Conservation (phyloP, 495 filamentous ascomycete genomes). For the Penicillium dipodomyicola region DNA sequence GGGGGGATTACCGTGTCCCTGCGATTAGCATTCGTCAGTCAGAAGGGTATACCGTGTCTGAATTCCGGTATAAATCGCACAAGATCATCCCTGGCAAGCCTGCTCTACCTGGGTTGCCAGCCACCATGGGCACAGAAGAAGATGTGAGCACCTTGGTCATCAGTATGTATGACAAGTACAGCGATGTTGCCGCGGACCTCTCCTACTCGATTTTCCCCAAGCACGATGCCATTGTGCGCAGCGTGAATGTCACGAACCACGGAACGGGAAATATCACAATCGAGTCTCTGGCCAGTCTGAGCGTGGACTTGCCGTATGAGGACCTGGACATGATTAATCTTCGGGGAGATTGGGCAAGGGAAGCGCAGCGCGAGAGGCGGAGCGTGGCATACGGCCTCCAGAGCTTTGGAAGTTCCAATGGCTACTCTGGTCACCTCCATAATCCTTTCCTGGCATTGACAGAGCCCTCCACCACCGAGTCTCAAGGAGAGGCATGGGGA, state of each 20-base stretch:
- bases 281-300: constrained; percentile 51
- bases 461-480: constrained; percentile 50
- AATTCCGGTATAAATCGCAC: constrained; percentile 47
- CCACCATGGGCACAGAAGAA: constrained; percentile 45
- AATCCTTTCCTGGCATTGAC: constrained; percentile 54
- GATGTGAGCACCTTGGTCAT: constrained; percentile 54
- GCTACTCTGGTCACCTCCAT: constrained; percentile 54
- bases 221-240: constrained; percentile 53
- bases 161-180: constrained; percentile 50
- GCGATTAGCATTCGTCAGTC: constrained; percentile 51
- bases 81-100: constrained; percentile 46
- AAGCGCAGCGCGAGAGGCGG: constrained; percentile 39
- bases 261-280: constrained; percentile 45
- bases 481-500: constrained; percentile 51
- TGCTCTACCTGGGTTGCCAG: constrained; percentile 45
- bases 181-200: constrained; percentile 47
- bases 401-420: constrained; percentile 50
- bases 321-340: constrained; percentile 55
- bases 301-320: constrained; percentile 51
- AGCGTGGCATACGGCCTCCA: constrained; percentile 39
- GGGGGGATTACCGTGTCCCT: constrained; percentile 54
- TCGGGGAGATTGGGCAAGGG: constrained; percentile 53
- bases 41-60: constrained; percentile 50
- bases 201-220: constrained; percentile 55
- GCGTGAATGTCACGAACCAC: constrained; percentile 51